Evolutionary conservation across 257 asterid genomes (phyloP), one percentile per base, ranked within the genome.

Genomic region (Ballota nigra): DNA sequence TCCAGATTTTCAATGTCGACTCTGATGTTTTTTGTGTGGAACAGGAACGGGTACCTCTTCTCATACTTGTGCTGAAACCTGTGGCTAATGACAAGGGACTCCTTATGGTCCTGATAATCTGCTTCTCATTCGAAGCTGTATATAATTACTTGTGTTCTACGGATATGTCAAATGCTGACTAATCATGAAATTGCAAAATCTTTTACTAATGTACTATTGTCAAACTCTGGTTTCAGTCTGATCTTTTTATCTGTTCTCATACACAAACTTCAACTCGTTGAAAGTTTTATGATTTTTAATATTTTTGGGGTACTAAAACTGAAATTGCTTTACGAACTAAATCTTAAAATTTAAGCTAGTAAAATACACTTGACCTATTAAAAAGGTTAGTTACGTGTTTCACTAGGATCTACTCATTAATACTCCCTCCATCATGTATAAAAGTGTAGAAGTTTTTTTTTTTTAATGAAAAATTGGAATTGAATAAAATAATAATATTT

Each of bases 91-190:
- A 38, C 11, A 38, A 38, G 45, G 2, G 55, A 4, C 45, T 22
- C 23, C 19, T 74, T 55, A 40, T 47, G 8, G 31, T 24, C 31
- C 56, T 36, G 57, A 36, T 66, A 69, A 43, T 53, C 69, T 73
- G 59, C 72, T 43, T 73, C 69, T 69, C 43, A 6, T 34, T 45
- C 20, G 63, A 59, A 69, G 75, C 36, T 79, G 83, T 79, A 71
- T 23, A 75, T 75, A 62, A 24, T 24, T 78, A 47, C 66, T 61
- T 19, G 4, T 41, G 26, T 11, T 24, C 4, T 57, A 5, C 52
- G 13, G 45, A 58, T 59, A 61, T 49, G 20, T 19, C 16, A 16
- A 53, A 13, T 71, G 62, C 58, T 56, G 56, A 52, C 34, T 60
- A 28, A 55, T 71, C 73, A 63, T 65, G 41, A 51, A 68, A 31